Evolutionary conservation across 768 basidiomycete genomes (phyloP).

Genomic region (Suillus placidus): DNA sequence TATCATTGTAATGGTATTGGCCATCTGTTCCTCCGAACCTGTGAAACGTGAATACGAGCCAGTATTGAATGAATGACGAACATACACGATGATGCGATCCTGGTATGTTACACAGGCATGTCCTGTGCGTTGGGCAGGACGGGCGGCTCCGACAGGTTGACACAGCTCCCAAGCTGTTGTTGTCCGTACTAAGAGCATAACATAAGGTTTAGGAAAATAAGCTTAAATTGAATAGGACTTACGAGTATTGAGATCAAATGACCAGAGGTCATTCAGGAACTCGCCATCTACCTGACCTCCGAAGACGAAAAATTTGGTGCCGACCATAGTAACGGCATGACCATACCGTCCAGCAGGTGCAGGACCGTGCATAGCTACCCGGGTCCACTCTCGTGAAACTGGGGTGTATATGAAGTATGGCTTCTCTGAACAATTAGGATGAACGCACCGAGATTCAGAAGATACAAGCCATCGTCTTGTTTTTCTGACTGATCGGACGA

Average conservation of each 20-base stretch:
- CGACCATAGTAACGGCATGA: constrained; percentile 92
- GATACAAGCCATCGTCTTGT: constrained; percentile 91
- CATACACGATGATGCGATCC: constrained; percentile 84
- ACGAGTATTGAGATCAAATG: constrained; percentile 95
- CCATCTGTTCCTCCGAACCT: constrained; percentile 99
- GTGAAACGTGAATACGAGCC: constrained; percentile 19
- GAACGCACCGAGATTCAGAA: constrained; percentile 86
- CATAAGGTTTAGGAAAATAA: constrained; percentile 8
- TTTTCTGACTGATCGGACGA: constrained; percentile 64
- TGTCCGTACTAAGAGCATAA: constrained; percentile 64
- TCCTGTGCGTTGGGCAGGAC: constrained; percentile 85
- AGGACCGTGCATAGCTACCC: constrained; percentile 73
- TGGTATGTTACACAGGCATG: constrained; percentile 85
- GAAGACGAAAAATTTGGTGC: constrained; percentile 91
- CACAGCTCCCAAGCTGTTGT: constrained; percentile 82
- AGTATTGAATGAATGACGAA: constrained; percentile 26
- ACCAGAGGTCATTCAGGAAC: constrained; percentile 95
- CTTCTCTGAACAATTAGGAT: neutral
- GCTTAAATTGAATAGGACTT: constrained; percentile 34
- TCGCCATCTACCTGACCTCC: constrained; percentile 96
- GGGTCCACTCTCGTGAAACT: constrained; percentile 97
- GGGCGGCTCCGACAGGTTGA: constrained; percentile 59
- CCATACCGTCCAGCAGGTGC: constrained; percentile 91
- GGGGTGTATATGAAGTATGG: constrained; percentile 10
- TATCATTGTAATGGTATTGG: constrained; percentile 99